phyloP scores from a whole-genome alignment of 2,329 filamentous ascomycete genomes.

The Venturia pyrina region DNA sequence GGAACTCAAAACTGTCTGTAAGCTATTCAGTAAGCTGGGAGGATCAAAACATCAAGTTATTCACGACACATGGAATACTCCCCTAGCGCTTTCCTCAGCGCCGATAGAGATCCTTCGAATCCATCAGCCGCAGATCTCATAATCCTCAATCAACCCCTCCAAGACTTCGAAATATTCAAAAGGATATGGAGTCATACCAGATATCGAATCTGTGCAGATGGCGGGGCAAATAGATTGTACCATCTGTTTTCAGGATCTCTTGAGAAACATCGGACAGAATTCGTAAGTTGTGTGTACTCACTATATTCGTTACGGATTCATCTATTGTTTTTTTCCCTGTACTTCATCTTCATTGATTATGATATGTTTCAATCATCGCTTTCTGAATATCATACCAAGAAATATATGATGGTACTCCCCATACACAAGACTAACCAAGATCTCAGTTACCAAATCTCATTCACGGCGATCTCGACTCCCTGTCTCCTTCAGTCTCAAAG shows the following conservation, averaged over 20 bases:
- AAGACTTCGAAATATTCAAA: conserved; percentile 33
- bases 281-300: conserved; percentile 18
- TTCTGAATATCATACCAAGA: too few relatives aligned
- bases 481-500: conserved; percentile 50
- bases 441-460: conserved; percentile 47
- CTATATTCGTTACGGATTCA: too few relatives aligned
- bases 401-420: neutral
- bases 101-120: neutral
- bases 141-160: conserved; percentile 53
- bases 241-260: conserved; percentile 32
- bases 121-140: conserved; percentile 34
- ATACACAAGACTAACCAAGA: neutral
- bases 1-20: neutral
- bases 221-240: conserved; percentile 71
- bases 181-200: conserved; percentile 43
- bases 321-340: too few relatives aligned
- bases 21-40: neutral
- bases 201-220: conserved; percentile 74
- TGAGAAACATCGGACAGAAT: conserved; percentile 19
- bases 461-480: conserved; percentile 85
- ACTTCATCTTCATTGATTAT: too few relatives aligned
- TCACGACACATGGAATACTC: conserved; percentile 6
- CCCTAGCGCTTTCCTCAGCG: neutral
- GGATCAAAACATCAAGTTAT: neutral
- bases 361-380: too few relatives aligned